Percentiles rank a stretch among this genome's conserved stretches.
phyloP scores from a whole-genome alignment of 2,329 filamentous ascomycete genomes.

The Hirsutella thompsonii region DNA sequence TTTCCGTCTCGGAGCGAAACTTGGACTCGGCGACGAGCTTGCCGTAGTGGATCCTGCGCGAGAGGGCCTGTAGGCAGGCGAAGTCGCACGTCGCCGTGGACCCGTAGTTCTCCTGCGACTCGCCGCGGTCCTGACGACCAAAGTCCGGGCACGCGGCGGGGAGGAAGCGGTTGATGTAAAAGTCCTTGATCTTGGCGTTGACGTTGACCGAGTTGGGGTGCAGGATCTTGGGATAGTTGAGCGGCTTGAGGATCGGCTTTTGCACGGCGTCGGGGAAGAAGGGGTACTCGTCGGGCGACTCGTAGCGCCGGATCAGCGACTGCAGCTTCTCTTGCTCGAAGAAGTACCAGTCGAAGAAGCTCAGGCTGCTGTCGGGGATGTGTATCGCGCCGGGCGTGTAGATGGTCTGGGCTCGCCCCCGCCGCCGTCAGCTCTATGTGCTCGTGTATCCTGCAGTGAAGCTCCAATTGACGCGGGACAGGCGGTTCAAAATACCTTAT shows the following conservation, averaged over 20 bases:
- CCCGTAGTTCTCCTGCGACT: slow-evolving; percentile 89
- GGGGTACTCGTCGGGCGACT: slow-evolving; percentile 92
- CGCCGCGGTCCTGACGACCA: slow-evolving; percentile 66
- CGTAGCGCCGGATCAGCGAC: slow-evolving; percentile 84
- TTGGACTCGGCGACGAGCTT: slow-evolving; percentile 98
- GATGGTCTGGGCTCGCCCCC: slow-evolving; percentile 47
- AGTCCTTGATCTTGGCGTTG: slow-evolving; percentile 73
- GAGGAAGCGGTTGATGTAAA: slow-evolving; percentile 74
- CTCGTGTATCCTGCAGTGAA: no score
- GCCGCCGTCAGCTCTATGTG: no score
- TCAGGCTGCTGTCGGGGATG: slow-evolving; percentile 60
- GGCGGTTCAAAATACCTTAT: slow-evolving; percentile 29
- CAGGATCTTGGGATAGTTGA: slow-evolving; percentile 80
- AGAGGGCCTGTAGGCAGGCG: slow-evolving; percentile 76
- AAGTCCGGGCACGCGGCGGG: slow-evolving; percentile 72
- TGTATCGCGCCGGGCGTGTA: slow-evolving; percentile 70
- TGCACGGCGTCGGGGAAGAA: slow-evolving; percentile 82
- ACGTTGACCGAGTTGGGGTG: slow-evolving; percentile 84
- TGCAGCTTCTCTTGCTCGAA: slow-evolving; percentile 82
- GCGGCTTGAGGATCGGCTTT: slow-evolving; percentile 70
- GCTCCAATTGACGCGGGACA: neutral
- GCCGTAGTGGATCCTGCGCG: slow-evolving; percentile 87
- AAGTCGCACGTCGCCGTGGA: slow-evolving; percentile 88
- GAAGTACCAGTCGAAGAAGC: slow-evolving; percentile 91
- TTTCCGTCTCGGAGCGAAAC: slow-evolving; percentile 71